phyloP scores from a whole-genome alignment of 2,329 filamentous ascomycete genomes.

The Xylaria sp. region DNA sequence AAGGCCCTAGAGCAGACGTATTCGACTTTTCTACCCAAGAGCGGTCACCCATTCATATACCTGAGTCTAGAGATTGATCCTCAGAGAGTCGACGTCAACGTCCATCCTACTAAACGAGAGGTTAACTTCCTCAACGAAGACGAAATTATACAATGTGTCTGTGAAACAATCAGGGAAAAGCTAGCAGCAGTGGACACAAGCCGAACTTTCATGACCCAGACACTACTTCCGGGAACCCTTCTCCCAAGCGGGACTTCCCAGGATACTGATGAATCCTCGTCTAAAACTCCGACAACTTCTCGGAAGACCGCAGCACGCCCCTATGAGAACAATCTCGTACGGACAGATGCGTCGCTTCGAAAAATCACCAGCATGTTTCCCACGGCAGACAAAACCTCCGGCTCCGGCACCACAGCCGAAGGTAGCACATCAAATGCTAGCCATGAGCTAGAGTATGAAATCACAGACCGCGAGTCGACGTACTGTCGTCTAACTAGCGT shows the following conservation, averaged over 20 bases:
- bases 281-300: slow-evolving; percentile 52
- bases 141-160: slow-evolving; percentile 89
- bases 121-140: slow-evolving; percentile 98
- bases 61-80: slow-evolving; percentile 93
- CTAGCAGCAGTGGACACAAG: slow-evolving; percentile 92
- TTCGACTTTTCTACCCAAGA: slow-evolving; percentile 87
- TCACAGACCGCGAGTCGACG: slow-evolving; percentile 74
- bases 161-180: slow-evolving; percentile 79
- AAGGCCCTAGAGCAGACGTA: slow-evolving; percentile 94
- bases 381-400: slow-evolving; percentile 58
- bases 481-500: slow-evolving; percentile 83
- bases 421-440: slow-evolving; percentile 34
- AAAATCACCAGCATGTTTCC: slow-evolving; percentile 98
- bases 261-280: slow-evolving; percentile 46
- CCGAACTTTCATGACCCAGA: slow-evolving; percentile 94
- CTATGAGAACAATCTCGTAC: slow-evolving; percentile 88
- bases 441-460: slow-evolving; percentile 70
- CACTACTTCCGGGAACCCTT: slow-evolving; percentile 77
- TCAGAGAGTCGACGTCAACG: slow-evolving; percentile 92
- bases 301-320: slow-evolving; percentile 64
- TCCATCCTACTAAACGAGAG: slow-evolving; percentile 96
- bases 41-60: slow-evolving; percentile 93
- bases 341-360: slow-evolving; percentile 86
- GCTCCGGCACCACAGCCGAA: slow-evolving; percentile 46
- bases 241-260: slow-evolving; percentile 47